These are phyloP conservation scores for Xylariomycetidae sp. DNA, from an alignment of 2,329 filamentous ascomycete genomes.

Conservation along the genomic window DNA sequence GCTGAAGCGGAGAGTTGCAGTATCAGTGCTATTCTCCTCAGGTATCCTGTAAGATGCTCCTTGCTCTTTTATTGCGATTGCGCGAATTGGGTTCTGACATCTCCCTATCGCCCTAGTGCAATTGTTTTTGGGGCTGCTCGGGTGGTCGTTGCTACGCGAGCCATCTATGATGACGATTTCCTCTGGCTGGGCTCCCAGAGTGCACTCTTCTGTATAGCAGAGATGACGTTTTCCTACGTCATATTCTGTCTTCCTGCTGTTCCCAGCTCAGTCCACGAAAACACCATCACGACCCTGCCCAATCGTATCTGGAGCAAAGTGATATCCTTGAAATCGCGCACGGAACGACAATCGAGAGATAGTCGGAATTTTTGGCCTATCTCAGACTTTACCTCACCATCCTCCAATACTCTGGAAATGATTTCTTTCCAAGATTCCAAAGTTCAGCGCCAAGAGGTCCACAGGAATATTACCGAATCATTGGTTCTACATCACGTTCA, in stretches of 20 bases:
- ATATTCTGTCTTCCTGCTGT: too few species aligned
- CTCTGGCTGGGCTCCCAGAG: constrained; percentile 3
- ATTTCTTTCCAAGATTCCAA: too few species aligned
- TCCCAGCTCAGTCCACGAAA: too few species aligned
- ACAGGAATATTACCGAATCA: too few species aligned
- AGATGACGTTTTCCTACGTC: too few species aligned
- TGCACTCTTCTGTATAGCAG: constrained; percentile 1
- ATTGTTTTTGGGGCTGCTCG: constrained; percentile 3
- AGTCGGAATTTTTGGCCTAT: not conserved
- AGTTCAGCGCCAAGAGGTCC: too few species aligned
- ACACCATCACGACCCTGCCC: constrained; percentile 1
- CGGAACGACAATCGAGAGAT: not conserved
- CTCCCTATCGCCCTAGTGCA: too few species aligned
- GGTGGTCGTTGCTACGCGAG: constrained; percentile 1
- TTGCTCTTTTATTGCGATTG: too few species aligned
- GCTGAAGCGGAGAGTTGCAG: not conserved
- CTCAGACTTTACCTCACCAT: not conserved
- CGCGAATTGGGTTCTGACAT: too few species aligned
- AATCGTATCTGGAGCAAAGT: constrained; percentile 1
- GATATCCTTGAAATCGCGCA: not conserved
- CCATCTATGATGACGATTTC: constrained; percentile 1
- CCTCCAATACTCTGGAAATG: not conserved
- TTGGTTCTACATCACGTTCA: too few species aligned
- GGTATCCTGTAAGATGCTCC: constrained; percentile 2
- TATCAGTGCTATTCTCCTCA: constrained; percentile 1